Evolutionary conservation across 495 filamentous ascomycete species (phyloP).

Genomic region (Lasiosphaeris hirsuta): DNA sequence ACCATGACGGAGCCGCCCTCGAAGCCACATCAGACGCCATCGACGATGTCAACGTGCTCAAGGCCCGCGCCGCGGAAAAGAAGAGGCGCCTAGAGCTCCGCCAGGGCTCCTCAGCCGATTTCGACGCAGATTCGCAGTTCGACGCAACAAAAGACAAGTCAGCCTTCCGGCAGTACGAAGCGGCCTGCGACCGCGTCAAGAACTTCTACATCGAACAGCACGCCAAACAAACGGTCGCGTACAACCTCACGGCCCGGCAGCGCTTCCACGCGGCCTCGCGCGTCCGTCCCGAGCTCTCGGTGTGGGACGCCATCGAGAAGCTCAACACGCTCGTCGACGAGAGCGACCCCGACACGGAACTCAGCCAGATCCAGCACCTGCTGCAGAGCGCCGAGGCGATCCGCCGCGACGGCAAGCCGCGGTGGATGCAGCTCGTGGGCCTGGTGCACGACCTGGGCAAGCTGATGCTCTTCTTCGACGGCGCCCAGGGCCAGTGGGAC

Average conservation of each 20-base stretch:
- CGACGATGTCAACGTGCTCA: slow-evolving; percentile 77
- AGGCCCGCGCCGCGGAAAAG: slow-evolving; percentile 35
- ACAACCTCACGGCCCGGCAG: slow-evolving; percentile 73
- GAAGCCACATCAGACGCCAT: slow-evolving; percentile 76
- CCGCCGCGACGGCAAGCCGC: slow-evolving; percentile 80
- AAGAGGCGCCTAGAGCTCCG: slow-evolving; percentile 1
- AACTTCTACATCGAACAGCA: slow-evolving; percentile 83
- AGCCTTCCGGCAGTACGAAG: slow-evolving; percentile 74
- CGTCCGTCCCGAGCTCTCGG: slow-evolving; percentile 67
- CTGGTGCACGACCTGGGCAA: slow-evolving; percentile 91
- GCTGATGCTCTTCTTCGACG: slow-evolving; percentile 74
- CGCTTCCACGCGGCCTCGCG: slow-evolving; percentile 58
- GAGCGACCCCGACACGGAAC: slow-evolving; percentile 76
- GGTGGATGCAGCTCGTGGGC: slow-evolving; percentile 88
- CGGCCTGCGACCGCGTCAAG: slow-evolving; percentile 75
- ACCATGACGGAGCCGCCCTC: slow-evolving; percentile 67
- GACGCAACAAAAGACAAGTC: slow-evolving; percentile 77
- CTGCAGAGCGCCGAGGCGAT: slow-evolving; percentile 86
- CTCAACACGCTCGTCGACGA: slow-evolving; percentile 87
- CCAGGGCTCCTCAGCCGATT: slow-evolving; percentile 43
- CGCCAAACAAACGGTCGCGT: slow-evolving; percentile 77
- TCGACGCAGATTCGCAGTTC: slow-evolving; percentile 63
- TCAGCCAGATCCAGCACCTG: slow-evolving; percentile 84
- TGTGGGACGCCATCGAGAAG: slow-evolving; percentile 90
- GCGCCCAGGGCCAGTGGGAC: slow-evolving; percentile 83